Conservation (phyloP, 805 yeast species). For the Schwanniomyces yamadae region DNA sequence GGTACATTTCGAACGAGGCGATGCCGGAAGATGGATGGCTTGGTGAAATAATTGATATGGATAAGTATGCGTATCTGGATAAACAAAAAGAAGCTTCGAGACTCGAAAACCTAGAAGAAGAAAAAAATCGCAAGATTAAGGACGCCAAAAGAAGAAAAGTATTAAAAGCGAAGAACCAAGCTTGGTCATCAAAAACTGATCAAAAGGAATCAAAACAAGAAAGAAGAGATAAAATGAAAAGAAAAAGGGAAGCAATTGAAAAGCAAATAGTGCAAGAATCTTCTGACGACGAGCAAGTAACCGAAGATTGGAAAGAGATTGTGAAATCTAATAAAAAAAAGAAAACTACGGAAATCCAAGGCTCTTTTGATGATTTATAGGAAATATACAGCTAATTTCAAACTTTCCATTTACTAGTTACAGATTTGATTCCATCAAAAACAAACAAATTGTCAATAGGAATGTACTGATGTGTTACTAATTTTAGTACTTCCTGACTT, state of each 20-base stretch:
- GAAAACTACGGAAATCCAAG: constrained; percentile 48
- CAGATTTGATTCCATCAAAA: constrained; percentile 68
- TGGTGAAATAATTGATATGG: constrained; percentile 62
- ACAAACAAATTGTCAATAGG: constrained; percentile 71
- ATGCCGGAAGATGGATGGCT: constrained; percentile 79
- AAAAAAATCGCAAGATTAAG: constrained; percentile 32
- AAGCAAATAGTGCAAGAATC: constrained; percentile 46
- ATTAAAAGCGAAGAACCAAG: constrained; percentile 51
- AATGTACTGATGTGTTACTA: constrained; percentile 73
- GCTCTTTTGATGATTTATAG: constrained; percentile 57
- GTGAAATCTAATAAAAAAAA: constrained; percentile 64
- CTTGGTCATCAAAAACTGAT: constrained; percentile 78
- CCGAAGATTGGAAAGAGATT: constrained; percentile 85
- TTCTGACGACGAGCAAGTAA: constrained; percentile 46
- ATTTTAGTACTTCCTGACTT: constrained; percentile 79
- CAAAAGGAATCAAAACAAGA: constrained; percentile 59
- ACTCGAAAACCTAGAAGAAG: constrained; percentile 53
- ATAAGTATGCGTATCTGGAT: constrained; percentile 63
- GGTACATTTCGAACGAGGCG: constrained; percentile 43
- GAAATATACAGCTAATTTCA: constrained; percentile 9
- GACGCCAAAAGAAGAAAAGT: constrained; percentile 46
- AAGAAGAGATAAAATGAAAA: constrained; percentile 66
- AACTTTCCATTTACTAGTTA: constrained; percentile 42
- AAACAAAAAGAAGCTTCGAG: constrained; percentile 62
- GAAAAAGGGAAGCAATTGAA: constrained; percentile 68